These are phyloP conservation scores for Aureobasidium melanogenum DNA, from an alignment of 2,329 filamentous ascomycete genomes.

Conservation along the genomic window DNA sequence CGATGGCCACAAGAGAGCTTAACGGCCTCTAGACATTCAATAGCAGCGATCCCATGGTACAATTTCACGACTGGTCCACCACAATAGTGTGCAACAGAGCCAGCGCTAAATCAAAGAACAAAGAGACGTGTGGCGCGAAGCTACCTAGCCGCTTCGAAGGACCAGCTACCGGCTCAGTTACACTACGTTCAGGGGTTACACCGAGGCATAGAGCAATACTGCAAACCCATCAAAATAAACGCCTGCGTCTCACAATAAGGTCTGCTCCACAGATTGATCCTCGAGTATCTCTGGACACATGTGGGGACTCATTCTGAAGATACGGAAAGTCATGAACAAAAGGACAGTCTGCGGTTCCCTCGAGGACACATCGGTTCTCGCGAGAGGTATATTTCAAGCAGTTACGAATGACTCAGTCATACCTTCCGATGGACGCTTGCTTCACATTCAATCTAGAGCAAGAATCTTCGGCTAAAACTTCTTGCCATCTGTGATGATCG, in stretches of 20 bases:
- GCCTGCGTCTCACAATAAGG: background rate
- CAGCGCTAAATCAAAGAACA: background rate
- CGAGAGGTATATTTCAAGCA: background rate
- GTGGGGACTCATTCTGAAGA: background rate
- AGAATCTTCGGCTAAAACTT: background rate
- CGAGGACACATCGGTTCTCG: background rate
- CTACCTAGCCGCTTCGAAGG: too few relatives aligned
- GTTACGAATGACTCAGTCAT: background rate
- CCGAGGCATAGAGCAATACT: background rate
- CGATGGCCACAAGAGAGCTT: slow-evolving; percentile 19
- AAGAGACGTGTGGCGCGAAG: too few relatives aligned
- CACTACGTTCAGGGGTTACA: background rate
- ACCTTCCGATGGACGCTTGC: background rate
- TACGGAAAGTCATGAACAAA: background rate
- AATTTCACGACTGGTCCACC: background rate
- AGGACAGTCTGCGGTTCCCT: background rate
- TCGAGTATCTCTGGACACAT: background rate
- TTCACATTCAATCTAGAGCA: background rate
- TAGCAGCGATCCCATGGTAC: background rate
- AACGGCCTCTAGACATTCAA: background rate
- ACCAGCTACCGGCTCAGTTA: too few relatives aligned
- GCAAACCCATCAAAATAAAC: background rate
- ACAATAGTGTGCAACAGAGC: background rate
- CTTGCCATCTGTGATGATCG: background rate
- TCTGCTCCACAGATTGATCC: too few relatives aligned